phyloP scores from a whole-genome alignment of 2,329 filamentous ascomycete genomes.

The Annulohypoxylon truncatum region DNA sequence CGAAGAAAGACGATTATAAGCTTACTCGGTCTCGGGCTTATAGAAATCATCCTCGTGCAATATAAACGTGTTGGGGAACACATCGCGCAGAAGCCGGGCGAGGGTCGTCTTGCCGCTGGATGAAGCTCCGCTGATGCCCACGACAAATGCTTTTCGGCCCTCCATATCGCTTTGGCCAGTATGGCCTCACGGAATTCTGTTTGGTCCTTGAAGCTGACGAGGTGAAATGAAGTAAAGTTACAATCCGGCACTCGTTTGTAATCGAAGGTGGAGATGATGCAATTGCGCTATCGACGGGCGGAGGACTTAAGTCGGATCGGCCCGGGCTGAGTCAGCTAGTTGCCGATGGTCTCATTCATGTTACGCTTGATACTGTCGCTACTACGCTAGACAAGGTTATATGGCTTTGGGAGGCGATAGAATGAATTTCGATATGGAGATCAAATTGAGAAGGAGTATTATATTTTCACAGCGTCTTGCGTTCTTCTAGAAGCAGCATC shows the following conservation, averaged over 20 bases:
- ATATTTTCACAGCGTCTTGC: background rate
- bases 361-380: background rate
- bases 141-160: constrained; percentile 67
- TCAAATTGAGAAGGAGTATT: background rate
- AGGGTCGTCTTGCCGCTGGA: constrained; percentile 96
- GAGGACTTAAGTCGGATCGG: constrained; percentile 25
- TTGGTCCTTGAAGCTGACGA: background rate
- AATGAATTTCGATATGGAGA: background rate
- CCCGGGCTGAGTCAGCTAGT: constrained; percentile 35
- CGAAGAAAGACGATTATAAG: background rate
- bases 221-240: background rate
- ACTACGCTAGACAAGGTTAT: background rate
- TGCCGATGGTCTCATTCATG: background rate
- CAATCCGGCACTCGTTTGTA: background rate
- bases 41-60: constrained; percentile 98
- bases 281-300: constrained; percentile 19
- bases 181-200: background rate
- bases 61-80: constrained; percentile 83
- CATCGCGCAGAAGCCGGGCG: constrained; percentile 82
- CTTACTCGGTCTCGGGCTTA: constrained; percentile 77
- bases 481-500: background rate
- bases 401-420: background rate
- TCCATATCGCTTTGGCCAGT: constrained; percentile 35
- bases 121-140: constrained; percentile 89
- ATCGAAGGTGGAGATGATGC: constrained; percentile 17